Conservation (phyloP, 495 filamentous ascomycete species). For the Pyrenopolyporus hunteri region DNA sequence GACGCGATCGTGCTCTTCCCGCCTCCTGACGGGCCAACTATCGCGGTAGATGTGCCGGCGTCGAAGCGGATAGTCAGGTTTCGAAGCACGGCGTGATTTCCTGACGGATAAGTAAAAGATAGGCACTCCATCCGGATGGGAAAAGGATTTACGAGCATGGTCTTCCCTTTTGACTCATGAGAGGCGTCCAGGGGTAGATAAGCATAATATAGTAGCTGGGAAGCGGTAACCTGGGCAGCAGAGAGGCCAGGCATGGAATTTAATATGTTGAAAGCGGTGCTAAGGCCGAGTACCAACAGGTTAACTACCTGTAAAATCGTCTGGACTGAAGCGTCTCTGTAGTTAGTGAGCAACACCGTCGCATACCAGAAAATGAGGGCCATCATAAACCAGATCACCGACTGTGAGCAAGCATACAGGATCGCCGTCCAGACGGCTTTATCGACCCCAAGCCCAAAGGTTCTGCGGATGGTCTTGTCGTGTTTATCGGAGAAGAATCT, state of each 20-base stretch:
- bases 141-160: constrained; percentile 55
- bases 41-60: constrained; percentile 67
- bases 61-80: constrained; percentile 66
- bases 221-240: constrained; percentile 72
- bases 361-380: constrained; percentile 88
- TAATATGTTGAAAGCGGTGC: constrained; percentile 71
- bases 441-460: constrained; percentile 62
- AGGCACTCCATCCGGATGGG: constrained; percentile 67
- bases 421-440: constrained; percentile 68
- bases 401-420: constrained; percentile 78
- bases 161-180: constrained; percentile 64
- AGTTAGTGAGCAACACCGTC: constrained; percentile 61
- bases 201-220: constrained; percentile 74
- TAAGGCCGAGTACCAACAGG: constrained; percentile 80
- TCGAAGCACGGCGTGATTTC: constrained; percentile 60
- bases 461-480: constrained; percentile 50
- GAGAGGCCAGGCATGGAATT: constrained; percentile 81
- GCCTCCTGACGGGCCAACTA: constrained; percentile 83
- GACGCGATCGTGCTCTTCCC: constrained; percentile 89
- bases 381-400: constrained; percentile 71
- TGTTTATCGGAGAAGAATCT: constrained; percentile 74
- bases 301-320: constrained; percentile 76
- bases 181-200: constrained; percentile 58
- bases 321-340: constrained; percentile 52
- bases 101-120: constrained; percentile 72